A percentile compares a stretch with the other conserved stretches of the same genome.
Evolutionary conservation across 2,329 filamentous ascomycete species (phyloP).

Genomic region (Talaromyces rugulosus): DNA sequence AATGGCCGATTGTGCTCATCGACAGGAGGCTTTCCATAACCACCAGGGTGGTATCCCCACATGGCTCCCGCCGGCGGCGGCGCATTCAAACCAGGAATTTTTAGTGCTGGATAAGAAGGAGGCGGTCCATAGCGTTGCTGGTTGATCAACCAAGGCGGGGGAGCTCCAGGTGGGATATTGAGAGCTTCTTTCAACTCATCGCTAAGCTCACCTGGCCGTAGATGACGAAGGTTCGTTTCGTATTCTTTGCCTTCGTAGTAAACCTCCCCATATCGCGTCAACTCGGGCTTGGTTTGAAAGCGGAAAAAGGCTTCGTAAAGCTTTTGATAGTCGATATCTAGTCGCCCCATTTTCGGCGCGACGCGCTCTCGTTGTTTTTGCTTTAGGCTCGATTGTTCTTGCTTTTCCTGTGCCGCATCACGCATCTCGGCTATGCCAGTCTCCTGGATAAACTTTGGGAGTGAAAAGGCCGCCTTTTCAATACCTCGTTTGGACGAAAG

Average conservation of each 20-base stretch:
- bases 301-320: conserved; percentile 98
- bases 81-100: conserved; percentile 90
- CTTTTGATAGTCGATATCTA: conserved; percentile 98
- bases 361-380: conserved; percentile 94
- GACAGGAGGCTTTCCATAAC: conserved; percentile 92
- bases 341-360: conserved; percentile 89
- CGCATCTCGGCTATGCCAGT: conserved; percentile 98
- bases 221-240: conserved; percentile 87
- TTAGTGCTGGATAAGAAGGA: conserved; percentile 90
- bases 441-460: conserved; percentile 95
- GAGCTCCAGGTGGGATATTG: conserved; percentile 86
- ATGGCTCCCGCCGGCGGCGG: conserved; percentile 81
- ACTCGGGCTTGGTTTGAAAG: conserved; percentile 90
- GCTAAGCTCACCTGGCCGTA: conserved; percentile 83
- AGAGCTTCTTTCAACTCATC: conserved; percentile 88
- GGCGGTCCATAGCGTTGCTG: conserved; percentile 91
- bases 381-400: conserved; percentile 85
- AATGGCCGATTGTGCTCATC: conserved; percentile 89
- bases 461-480: conserved; percentile 86
- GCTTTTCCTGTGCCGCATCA: conserved; percentile 91
- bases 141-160: conserved; percentile 95
- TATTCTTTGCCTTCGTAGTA: conserved; percentile 99
- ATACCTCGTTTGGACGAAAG: conserved; percentile 94
- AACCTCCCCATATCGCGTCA: conserved; percentile 96
- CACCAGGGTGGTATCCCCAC: conserved; percentile 94